A percentile compares a stretch with the other conserved stretches of the same genome.
phyloP scores from a whole-genome alignment of 805 yeast species.

The Yarrowia sp. region DNA sequence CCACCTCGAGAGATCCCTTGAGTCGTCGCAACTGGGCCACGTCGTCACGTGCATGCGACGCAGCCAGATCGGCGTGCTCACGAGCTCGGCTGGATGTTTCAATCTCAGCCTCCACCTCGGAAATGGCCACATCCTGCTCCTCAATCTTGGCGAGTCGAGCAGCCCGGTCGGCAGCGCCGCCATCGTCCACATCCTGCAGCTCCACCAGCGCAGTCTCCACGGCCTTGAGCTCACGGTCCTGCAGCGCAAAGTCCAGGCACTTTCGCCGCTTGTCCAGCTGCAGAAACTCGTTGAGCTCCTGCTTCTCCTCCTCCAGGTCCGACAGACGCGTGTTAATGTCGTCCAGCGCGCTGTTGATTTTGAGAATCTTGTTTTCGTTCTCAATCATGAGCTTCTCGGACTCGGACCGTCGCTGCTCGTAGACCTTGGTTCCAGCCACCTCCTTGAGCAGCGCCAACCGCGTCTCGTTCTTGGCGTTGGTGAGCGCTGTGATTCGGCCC shows the following conservation, averaged over 20 bases:
- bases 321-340: conserved; percentile 67
- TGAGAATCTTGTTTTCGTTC: conserved; percentile 63
- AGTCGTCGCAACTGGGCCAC: not conserved
- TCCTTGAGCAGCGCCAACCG: conserved; percentile 76
- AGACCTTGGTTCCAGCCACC: conserved; percentile 92
- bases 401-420: conserved; percentile 75
- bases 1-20: not conserved
- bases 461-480: conserved; percentile 84
- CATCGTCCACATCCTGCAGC: conserved; percentile 48
- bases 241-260: conserved; percentile 67
- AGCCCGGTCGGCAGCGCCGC: conserved; percentile 39
- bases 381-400: conserved; percentile 75
- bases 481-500: conserved; percentile 82
- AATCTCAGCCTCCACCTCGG: conserved; percentile 28
- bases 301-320: conserved; percentile 77
- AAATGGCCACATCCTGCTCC: conserved; percentile 35
- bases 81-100: conserved; percentile 13
- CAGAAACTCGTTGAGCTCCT: conserved; percentile 69
- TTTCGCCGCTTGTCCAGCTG: conserved; percentile 63
- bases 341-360: conserved; percentile 68
- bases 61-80: conserved; percentile 28
- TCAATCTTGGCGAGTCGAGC: conserved; percentile 41
- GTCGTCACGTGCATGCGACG: not conserved
- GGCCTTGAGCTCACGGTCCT: conserved; percentile 69
- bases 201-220: conserved; percentile 57